Evolutionary conservation across 345 rosid genomes (phyloP), one percentile per base, ranked within the genome.

Genomic region (Acer saccharum): DNA sequence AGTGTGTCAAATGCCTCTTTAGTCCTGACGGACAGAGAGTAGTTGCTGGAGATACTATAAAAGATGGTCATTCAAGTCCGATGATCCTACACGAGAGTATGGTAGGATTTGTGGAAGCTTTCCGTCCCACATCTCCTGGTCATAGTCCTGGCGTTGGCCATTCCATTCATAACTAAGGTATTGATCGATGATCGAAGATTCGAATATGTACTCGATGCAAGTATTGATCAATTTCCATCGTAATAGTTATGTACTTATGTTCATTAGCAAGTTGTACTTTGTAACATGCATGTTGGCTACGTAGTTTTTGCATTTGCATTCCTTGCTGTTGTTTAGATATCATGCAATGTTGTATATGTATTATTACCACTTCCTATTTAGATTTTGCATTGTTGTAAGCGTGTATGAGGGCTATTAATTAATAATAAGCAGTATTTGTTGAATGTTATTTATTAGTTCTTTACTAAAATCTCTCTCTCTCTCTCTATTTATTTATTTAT

Each of bases 61-160:
- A 10, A 25, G 43, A 52, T 12, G 57, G 27, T 43, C 58, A 54
- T 54, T 67, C 76, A 50, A 75, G 58, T 32, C 29, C 65, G 13
- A 55, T 44, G 8, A 55, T 13, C 23, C 18, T 76, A 29, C 80
- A 73, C 60, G 69, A 73, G 35, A 43, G 55, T 29, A 18, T 11
- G 44, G 79, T 69, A 0, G 80, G 46, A n/a, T 25, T 13, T 20
- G 58, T 74, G 55, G 85, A 87, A 10, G 92, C 85, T 27, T 83
- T 87, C 77, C 87, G 87, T 8, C 90, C 90, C 17, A 89, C 92
- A 29, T 69, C 81, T 2, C 92, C 92, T 0, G 92, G 90, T 50
- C 88, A 87, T 69, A 89, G 92, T 76, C 92, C 92, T 7, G 92
- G 89, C 4, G 89, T 89, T n/a, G 94, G 94, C 52, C 94, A 90